These are phyloP conservation scores for Sisymbrium altissimum DNA, from an alignment of 345 rosid genomes.

Conservation along the genomic window DNA sequence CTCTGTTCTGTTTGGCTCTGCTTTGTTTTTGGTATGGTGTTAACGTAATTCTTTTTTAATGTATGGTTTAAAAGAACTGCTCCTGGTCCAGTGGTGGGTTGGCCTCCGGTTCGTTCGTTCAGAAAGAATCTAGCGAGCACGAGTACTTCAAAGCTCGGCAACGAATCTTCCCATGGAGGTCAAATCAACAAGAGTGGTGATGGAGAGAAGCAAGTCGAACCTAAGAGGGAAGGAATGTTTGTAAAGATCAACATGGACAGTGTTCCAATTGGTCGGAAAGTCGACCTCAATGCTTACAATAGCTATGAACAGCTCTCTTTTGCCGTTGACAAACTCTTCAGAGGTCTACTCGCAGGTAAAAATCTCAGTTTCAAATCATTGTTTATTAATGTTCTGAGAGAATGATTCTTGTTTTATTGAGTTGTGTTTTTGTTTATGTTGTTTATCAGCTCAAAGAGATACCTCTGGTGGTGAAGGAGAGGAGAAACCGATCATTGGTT, in stretches of 20 bases:
- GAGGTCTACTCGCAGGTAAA: slow-evolving; percentile 91
- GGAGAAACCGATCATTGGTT: slow-evolving; percentile 63
- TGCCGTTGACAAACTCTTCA: slow-evolving; percentile 92
- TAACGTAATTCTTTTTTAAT: slow-evolving; percentile 4
- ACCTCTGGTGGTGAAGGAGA: slow-evolving; percentile 56
- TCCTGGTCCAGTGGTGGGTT: slow-evolving; percentile 95
- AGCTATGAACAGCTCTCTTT: slow-evolving; percentile 81
- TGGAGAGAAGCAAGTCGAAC: slow-evolving; percentile 31
- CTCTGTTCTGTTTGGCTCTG: slow-evolving; percentile 13
- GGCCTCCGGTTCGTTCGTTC: slow-evolving; percentile 97
- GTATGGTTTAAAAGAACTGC: slow-evolving; percentile 54
- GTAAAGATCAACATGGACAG: slow-evolving; percentile 99
- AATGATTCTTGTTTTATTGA: neutral
- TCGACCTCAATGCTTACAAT: slow-evolving; percentile 74
- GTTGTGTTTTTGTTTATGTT: neutral
- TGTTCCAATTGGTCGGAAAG: slow-evolving; percentile 94
- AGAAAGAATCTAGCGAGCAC: slow-evolving; percentile 82
- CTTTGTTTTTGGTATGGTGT: neutral
- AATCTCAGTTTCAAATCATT: neutral
- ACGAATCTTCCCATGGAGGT: slow-evolving; percentile 43
- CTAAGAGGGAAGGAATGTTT: slow-evolving; percentile 53
- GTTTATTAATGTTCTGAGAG: neutral
- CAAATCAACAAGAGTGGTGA: slow-evolving; percentile 35
- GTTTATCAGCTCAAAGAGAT: slow-evolving; percentile 71
- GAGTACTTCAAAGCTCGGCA: slow-evolving; percentile 55